Base-by-base conservation (phyloP, 2,329 filamentous ascomycete genomes). In the Aspergillus caelatus region DNA sequence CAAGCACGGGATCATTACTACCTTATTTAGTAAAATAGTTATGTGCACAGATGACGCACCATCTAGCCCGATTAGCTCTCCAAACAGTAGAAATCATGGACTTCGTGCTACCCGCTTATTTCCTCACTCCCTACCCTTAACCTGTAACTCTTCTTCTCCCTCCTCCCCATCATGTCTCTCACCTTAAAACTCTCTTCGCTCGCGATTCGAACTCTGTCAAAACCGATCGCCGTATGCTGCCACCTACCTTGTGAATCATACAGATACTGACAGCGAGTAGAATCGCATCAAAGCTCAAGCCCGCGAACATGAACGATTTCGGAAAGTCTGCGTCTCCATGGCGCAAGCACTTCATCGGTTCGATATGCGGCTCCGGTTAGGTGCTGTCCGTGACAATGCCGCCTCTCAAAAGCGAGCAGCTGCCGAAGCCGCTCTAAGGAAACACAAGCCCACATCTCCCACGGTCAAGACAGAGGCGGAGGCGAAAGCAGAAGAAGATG, bases 211-310 rank as follows among this genome's bases (percentile, higher is more conserved):
- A 90, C 88, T 1, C 79, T 89, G 32, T 88, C 88, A 16, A 91
- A 91, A 73, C 88, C 88, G 2, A 87, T 91, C 72, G 88, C 87
- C 67, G 88, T 90, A 82, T 62, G 72, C 8, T 19, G 11, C 30
- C 28, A n/a, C 43, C 7, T 21, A 10, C 16, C 16, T 10, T 21
- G 46, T 21, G 6, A 34, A 11, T 32, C 30, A 43, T 23, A 54
- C 34, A 28, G 11, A 64, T 65, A 66, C 73, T 77, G 62, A 76
- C 70, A 46, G 9, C 55, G 39, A 21, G n/a, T 73, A 90, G 88
- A 90, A 88, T 71, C 83, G 83, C 74, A 89, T 91, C 75, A 91
- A 90, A 76, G 82, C 82, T 60, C 88, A 89, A 78, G 88, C 88
- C 23, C 86, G 86, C 69, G 88, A 91, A 75, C 88, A 91, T 82